Evolutionary conservation across 176 grass and related monocot genomes (phyloP).

Genomic region (Oryza officinalis): DNA sequence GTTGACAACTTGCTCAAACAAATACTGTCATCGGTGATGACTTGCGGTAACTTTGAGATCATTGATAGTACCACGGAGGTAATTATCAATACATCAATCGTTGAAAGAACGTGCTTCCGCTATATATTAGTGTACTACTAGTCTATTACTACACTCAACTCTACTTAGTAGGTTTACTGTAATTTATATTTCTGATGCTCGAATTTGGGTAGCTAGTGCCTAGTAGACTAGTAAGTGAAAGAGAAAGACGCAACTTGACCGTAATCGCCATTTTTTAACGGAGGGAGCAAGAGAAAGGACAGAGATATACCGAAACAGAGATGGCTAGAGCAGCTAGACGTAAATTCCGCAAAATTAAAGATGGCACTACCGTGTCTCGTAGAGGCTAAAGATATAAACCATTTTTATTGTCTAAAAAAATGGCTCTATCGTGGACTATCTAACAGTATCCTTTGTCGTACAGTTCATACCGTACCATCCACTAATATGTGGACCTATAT

Average conservation of each 20-base stretch:
- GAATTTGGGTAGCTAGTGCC: not conserved
- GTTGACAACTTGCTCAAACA: not conserved
- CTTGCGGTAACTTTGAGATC: not conserved
- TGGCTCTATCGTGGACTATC: too few species aligned
- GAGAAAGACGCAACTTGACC: not conserved
- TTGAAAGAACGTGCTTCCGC: not conserved
- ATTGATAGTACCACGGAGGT: not conserved
- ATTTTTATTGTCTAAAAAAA: too few species aligned
- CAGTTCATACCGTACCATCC: too few species aligned
- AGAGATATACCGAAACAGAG: too few species aligned
- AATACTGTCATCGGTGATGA: not conserved
- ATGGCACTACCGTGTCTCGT: too few species aligned
- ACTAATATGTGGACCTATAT: too few species aligned
- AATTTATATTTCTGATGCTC: not conserved
- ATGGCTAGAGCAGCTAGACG: too few species aligned
- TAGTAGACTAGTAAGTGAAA: not conserved
- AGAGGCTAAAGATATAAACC: too few species aligned
- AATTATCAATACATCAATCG: not conserved
- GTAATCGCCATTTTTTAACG: too few species aligned
- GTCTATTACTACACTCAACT: not conserved
- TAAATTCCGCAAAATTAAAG: too few species aligned
- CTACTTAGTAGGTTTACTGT: not conserved
- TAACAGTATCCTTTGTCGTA: too few species aligned
- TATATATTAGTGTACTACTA: not conserved
- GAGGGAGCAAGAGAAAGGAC: too few species aligned